Conservation (phyloP, 2,329 filamentous ascomycete genomes). For the Aspergillus ustus region DNA sequence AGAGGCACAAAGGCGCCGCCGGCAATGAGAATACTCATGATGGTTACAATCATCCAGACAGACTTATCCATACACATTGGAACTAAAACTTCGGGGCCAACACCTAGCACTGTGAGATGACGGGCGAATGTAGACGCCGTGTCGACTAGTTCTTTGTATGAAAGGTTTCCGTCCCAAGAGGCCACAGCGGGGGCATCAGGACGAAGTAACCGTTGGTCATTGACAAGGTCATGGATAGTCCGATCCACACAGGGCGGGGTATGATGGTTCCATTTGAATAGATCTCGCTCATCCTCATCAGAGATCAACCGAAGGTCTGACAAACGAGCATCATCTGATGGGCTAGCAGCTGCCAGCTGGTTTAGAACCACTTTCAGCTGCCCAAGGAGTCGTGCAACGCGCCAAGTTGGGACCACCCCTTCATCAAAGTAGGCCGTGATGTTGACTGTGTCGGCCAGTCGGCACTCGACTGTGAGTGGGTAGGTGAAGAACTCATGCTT, state of each 20-base stretch:
- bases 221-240: conserved; percentile 40
- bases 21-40: conserved; percentile 38
- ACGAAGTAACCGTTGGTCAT: conserved; percentile 27
- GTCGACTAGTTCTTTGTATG: conserved; percentile 37
- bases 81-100: conserved; percentile 37
- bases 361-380: not conserved
- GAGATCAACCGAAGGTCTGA: not conserved
- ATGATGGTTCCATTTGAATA: conserved; percentile 38
- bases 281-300: conserved; percentile 34
- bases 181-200: conserved; percentile 38
- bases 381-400: conserved; percentile 60
- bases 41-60: conserved; percentile 37
- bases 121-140: conserved; percentile 35
- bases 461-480: conserved; percentile 69
- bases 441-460: conserved; percentile 58
- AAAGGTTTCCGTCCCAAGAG: conserved; percentile 41
- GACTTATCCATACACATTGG: conserved; percentile 42
- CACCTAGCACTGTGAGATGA: conserved; percentile 34
- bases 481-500: conserved; percentile 63
- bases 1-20: conserved; percentile 41
- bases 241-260: conserved; percentile 29
- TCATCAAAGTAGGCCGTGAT: conserved; percentile 70
- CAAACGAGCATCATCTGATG: not conserved
- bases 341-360: not conserved
- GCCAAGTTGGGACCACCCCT: conserved; percentile 56